Conservation (phyloP, 2,329 filamentous ascomycete genomes). For the Penicillium sp. region DNA sequence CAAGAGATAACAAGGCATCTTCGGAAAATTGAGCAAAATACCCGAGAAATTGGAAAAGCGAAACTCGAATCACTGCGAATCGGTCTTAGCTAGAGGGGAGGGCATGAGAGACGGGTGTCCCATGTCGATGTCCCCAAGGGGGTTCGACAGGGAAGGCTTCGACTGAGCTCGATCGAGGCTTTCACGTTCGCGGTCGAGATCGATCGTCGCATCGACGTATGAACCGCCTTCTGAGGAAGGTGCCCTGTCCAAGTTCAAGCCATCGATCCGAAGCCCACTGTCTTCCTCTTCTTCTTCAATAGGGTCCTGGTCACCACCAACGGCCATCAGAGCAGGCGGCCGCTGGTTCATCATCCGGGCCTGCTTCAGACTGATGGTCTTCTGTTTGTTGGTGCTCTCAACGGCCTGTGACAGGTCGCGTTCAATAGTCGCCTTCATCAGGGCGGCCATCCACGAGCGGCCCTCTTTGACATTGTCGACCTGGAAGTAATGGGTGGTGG, state of each 20-base stretch:
- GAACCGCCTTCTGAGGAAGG: slow-evolving; percentile 15
- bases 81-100: slow-evolving; percentile 21
- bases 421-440: slow-evolving; percentile 99
- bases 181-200: background rate
- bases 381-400: slow-evolving; percentile 90
- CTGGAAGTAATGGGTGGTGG: slow-evolving; percentile 95
- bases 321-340: slow-evolving; percentile 74
- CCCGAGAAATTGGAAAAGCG: background rate
- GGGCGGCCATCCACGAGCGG: slow-evolving; percentile 92
- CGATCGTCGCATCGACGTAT: slow-evolving; percentile 14
- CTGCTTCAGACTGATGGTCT: slow-evolving; percentile 88
- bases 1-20: background rate
- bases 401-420: slow-evolving; percentile 72
- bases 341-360: slow-evolving; percentile 82
- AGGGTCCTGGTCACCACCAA: slow-evolving; percentile 16
- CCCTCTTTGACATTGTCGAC: slow-evolving; percentile 85
- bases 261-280: slow-evolving; percentile 21
- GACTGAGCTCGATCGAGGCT: slow-evolving; percentile 4
- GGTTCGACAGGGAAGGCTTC: slow-evolving; percentile 20
- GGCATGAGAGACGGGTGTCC: slow-evolving; percentile 26
- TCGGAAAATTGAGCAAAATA: background rate
- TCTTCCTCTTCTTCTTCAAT: slow-evolving; percentile 27
- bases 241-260: slow-evolving; percentile 30
- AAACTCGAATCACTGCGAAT: slow-evolving; percentile 17
- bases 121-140: slow-evolving; percentile 26